phyloP scores from a whole-genome alignment of 805 yeast genomes.

The Geotrichum ghanense region DNA sequence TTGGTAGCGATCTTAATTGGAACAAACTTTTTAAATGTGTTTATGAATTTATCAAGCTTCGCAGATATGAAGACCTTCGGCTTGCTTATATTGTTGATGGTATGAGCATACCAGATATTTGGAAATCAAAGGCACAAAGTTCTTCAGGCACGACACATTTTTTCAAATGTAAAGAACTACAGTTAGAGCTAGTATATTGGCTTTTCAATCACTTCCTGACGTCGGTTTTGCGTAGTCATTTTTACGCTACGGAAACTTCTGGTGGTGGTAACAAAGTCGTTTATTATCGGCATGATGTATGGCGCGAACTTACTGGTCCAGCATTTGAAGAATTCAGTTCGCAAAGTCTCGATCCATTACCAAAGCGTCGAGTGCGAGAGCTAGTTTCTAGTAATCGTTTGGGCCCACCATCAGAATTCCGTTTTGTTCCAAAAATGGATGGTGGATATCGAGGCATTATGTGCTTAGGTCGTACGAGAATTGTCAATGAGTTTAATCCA shows the following conservation, averaged over 20 bases:
- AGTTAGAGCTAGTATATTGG: slow-evolving; percentile 46
- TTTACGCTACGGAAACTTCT: slow-evolving; percentile 55
- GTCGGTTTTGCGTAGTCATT: slow-evolving; percentile 39
- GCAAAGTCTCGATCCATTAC: slow-evolving; percentile 17
- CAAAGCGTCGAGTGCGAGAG: slow-evolving; percentile 15
- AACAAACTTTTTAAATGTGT: slow-evolving; percentile 29
- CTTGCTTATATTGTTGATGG: slow-evolving; percentile 25
- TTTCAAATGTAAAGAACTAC: slow-evolving; percentile 26
- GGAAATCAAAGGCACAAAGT: slow-evolving; percentile 21
- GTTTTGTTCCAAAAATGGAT: slow-evolving; percentile 48
- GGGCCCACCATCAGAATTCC: slow-evolving; percentile 29
- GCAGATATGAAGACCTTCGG: slow-evolving; percentile 28
- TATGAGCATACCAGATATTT: slow-evolving; percentile 34
- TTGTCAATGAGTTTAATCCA: slow-evolving; percentile 37
- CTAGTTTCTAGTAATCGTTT: slow-evolving; percentile 8
- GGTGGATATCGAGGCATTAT: slow-evolving; percentile 31
- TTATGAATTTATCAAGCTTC: slow-evolving; percentile 28
- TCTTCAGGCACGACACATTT: slow-evolving; percentile 33
- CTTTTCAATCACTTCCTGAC: slow-evolving; percentile 36
- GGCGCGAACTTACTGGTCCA: slow-evolving; percentile 36
- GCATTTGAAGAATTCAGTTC: slow-evolving; percentile 31
- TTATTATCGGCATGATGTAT: slow-evolving; percentile 47
- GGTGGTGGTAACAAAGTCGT: slow-evolving; percentile 27
- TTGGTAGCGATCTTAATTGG: slow-evolving; percentile 46
- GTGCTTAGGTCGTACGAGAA: slow-evolving; percentile 34